Base-by-base conservation (phyloP, 2,329 filamentous ascomycete genomes). In the Xylaria sp. region DNA sequence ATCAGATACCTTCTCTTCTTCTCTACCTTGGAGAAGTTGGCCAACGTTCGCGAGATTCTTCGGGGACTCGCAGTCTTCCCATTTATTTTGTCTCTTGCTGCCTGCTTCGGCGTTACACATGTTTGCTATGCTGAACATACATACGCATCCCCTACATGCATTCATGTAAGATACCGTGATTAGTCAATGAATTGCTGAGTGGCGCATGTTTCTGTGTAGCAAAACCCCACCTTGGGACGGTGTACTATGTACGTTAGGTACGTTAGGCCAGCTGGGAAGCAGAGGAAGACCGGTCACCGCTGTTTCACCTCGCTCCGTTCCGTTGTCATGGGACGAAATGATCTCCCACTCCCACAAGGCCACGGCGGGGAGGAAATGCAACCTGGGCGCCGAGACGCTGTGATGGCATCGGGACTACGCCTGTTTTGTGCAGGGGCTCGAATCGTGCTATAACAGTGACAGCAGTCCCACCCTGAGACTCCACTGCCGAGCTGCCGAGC, bases 401-500 rank as follows among this genome's bases (percentile, higher is more conserved):
- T 60, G 55, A 60, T 36, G 60, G 32, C 39, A 45, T 61, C 60
- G 23, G 58, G 15, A 13, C 41, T 13, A 25, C 12, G 43, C 32
- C 48, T 62, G 25, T 58, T 45, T 52, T 34, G 32, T 50, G 52
- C 41, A 50, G 39, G 23, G 43, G 45, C 62, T 64, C 25, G 55
- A 45, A 18, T 30, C 32, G 45, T 43, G 34, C 52, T 67, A 30
- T 32, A 30, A 39, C 41, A 43, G 30, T 34, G 50, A 60, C 43
- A 15, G 45, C 55, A 28, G n/a, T 43, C 41, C 55, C 58, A 63
- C 58, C 53, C 12, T 30, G 23, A 32, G 41, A 63, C 66, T 28
- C 66, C 66, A 36, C 66, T 65, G 66, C 66, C 63, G 58, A 68
- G 66, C 63, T 50, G 63, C 66, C 53, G 63, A 66, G 66, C 62